Conservation (phyloP, 768 basidiomycete genomes). For the Boletus eberwhitei region DNA sequence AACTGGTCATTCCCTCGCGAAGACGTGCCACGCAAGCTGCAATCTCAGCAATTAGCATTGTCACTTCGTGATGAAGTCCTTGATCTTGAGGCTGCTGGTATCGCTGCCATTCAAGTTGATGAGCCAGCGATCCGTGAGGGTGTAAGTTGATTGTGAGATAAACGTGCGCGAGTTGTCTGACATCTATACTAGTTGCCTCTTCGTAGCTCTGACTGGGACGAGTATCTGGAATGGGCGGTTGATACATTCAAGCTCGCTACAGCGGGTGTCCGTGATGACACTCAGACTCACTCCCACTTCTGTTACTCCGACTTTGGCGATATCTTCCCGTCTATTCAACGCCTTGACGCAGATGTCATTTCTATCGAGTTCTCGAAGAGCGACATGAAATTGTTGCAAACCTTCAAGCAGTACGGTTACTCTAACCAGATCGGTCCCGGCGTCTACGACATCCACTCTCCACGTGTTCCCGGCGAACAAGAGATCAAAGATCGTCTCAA, state of each 20-base stretch:
- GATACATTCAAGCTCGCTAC: constrained; percentile 98
- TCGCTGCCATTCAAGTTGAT: constrained; percentile 98
- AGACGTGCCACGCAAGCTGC: constrained; percentile 92
- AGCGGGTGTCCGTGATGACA: constrained; percentile 88
- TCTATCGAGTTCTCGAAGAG: constrained; percentile 98
- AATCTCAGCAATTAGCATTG: constrained; percentile 97
- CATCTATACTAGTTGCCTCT: constrained; percentile 70
- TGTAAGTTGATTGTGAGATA: constrained; percentile 42
- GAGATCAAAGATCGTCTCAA: constrained; percentile 94
- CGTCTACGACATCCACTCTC: constrained; percentile 99
- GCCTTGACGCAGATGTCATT: constrained; percentile 97
- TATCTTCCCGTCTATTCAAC: constrained; percentile 96
- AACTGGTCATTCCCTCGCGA: constrained; percentile 99
- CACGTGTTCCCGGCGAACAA: constrained; percentile 89
- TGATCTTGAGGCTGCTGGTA: constrained; percentile 95
- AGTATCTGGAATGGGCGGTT: constrained; percentile 96
- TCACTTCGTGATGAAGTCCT: constrained; percentile 97
- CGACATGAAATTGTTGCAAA: constrained; percentile 94
- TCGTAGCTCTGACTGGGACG: constrained; percentile 93
- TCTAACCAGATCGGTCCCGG: constrained; percentile 97
- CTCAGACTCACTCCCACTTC: constrained; percentile 99
- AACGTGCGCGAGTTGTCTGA: neutral
- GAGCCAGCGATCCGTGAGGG: constrained; percentile 99
- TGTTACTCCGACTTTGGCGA: constrained; percentile 99
- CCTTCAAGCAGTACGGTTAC: constrained; percentile 94